A percentile compares a stretch with the other conserved stretches of the same genome.
Conservation (phyloP, 73 alveolate species). For the Tetrahymena thermophila region DNA sequence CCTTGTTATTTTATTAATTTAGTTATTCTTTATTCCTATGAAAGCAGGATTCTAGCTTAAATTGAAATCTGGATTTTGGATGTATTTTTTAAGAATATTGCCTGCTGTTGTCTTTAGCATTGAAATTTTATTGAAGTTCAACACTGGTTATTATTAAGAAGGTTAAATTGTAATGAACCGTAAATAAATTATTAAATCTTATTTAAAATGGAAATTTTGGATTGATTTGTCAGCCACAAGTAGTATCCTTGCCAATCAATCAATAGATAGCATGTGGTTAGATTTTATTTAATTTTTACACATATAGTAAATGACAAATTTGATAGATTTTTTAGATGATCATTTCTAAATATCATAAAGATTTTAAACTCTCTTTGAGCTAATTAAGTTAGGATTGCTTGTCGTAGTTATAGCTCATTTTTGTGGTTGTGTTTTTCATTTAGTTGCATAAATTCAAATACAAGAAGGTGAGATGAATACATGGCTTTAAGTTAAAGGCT, state of each 20-base stretch:
- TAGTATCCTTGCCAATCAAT: background rate
- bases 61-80: background rate
- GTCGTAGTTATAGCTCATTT: slow-evolving; percentile 53
- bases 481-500: slow-evolving; percentile 43
- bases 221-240: background rate
- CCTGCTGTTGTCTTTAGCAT: background rate
- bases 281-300: background rate
- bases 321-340: background rate
- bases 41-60: background rate
- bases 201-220: background rate
- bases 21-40: background rate
- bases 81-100: background rate
- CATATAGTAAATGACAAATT: background rate
- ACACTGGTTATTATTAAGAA: background rate
- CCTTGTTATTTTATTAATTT: background rate
- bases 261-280: background rate
- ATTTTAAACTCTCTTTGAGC: slow-evolving; percentile 34
- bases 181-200: background rate
- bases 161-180: background rate
- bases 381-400: slow-evolving; percentile 25
- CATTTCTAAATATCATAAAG: background rate
- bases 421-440: slow-evolving; percentile 54
- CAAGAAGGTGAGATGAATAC: slow-evolving; percentile 38
- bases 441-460: slow-evolving; percentile 25
- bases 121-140: background rate